Evolutionary conservation across 768 basidiomycete genomes (phyloP).

Genomic region (Xerocomus potaroensis): DNA sequence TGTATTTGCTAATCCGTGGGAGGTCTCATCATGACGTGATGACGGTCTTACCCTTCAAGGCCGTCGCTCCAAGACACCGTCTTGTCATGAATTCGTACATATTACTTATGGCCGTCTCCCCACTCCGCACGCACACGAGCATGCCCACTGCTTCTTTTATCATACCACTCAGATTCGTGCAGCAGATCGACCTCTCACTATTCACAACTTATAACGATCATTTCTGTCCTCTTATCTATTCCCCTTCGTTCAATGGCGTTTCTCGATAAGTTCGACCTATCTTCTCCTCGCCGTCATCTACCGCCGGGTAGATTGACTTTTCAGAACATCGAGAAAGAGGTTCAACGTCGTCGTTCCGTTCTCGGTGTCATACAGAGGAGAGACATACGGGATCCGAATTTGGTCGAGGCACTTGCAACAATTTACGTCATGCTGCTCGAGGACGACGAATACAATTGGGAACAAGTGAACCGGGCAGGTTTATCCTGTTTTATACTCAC

Average conservation of each 20-base stretch:
- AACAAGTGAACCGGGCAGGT: constrained; percentile 43
- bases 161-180: constrained; percentile 33
- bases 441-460: constrained; percentile 45
- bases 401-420: constrained; percentile 46
- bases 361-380: constrained; percentile 43
- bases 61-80: constrained; percentile 25
- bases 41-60: constrained; percentile 26
- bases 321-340: constrained; percentile 39
- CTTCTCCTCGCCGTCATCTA: constrained; percentile 39
- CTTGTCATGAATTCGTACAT: constrained; percentile 21
- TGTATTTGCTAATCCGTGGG: constrained; percentile 23
- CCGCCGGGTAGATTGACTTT: constrained; percentile 21
- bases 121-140: constrained; percentile 14
- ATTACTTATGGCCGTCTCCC: constrained; percentile 17
- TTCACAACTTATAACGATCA: constrained; percentile 33
- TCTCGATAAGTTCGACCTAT: constrained; percentile 45
- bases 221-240: constrained; percentile 26
- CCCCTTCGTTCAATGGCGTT: constrained; percentile 41
- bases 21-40: constrained; percentile 27
- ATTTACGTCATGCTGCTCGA: constrained; percentile 59
- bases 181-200: constrained; percentile 34
- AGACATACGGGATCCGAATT: constrained; percentile 31
- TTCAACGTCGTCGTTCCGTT: constrained; percentile 40
- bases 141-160: constrained; percentile 34
- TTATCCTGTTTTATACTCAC: constrained; percentile 37